A percentile compares a stretch with the other conserved stretches of the same genome.
phyloP scores from a whole-genome alignment of 2,329 filamentous ascomycete species.

The Epicoccum sorghinum region DNA sequence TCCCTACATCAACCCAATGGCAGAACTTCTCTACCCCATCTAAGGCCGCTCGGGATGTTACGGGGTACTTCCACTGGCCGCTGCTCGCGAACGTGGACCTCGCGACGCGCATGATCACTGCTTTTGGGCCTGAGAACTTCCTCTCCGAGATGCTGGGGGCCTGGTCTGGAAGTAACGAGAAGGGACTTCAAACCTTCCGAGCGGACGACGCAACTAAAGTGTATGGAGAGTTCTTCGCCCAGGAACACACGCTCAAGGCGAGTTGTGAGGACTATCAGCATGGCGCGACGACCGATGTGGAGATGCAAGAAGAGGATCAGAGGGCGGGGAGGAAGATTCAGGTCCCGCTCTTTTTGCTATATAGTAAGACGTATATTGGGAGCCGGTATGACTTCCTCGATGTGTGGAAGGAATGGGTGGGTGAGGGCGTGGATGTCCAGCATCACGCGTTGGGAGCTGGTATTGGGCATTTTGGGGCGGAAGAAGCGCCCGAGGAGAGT shows the following conservation, averaged over 20 bases:
- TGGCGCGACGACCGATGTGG: slow-evolving; percentile 58
- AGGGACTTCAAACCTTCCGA: slow-evolving; percentile 19
- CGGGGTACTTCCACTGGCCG: slow-evolving; percentile 65
- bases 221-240: slow-evolving; percentile 53
- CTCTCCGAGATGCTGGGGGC: slow-evolving; percentile 42
- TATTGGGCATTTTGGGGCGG: slow-evolving; percentile 63
- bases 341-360: slow-evolving; percentile 58
- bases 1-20: slow-evolving; percentile 63
- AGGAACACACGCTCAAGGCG: slow-evolving; percentile 53
- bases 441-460: slow-evolving; percentile 57
- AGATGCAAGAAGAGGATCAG: slow-evolving; percentile 56
- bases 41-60: slow-evolving; percentile 49
- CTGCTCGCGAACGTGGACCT: slow-evolving; percentile 61
- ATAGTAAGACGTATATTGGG: slow-evolving; percentile 58
- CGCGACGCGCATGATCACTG: slow-evolving; percentile 58
- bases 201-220: slow-evolving; percentile 44
- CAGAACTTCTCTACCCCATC: slow-evolving; percentile 48
- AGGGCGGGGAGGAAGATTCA: slow-evolving; percentile 52
- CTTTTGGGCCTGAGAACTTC: slow-evolving; percentile 52
- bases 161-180: slow-evolving; percentile 39
- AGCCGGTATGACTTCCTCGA: slow-evolving; percentile 56
- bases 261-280: slow-evolving; percentile 65
- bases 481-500: slow-evolving; percentile 58
- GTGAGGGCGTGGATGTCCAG: slow-evolving; percentile 53
- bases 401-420: slow-evolving; percentile 59